Evolutionary conservation across 805 yeast genomes (phyloP).

Genomic region (Wickerhamiella azymoides): DNA sequence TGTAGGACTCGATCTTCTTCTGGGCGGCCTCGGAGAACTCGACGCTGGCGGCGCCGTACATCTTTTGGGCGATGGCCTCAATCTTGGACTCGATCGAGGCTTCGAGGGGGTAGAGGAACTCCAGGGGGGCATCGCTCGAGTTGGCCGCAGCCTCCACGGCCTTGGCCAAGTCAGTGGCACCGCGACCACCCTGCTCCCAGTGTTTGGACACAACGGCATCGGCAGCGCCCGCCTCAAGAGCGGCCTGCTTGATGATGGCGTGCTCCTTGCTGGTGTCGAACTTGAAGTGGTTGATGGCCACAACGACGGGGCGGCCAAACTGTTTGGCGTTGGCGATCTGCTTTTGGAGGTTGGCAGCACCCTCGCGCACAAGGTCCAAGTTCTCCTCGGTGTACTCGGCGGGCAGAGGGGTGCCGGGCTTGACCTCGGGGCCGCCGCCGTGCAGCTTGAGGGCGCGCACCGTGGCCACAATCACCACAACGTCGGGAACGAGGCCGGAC

Average conservation of each 20-base stretch:
- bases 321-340: conserved; percentile 76
- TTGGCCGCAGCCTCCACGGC: conserved; percentile 63
- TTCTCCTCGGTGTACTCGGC: conserved; percentile 71
- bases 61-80: conserved; percentile 60
- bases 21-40: conserved; percentile 74
- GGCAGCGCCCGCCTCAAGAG: conserved; percentile 78
- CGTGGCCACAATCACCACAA: conserved; percentile 88
- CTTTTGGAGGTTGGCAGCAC: conserved; percentile 79
- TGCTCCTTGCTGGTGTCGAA: conserved; percentile 73
- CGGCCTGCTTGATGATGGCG: conserved; percentile 61
- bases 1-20: conserved; percentile 67
- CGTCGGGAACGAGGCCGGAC: conserved; percentile 81
- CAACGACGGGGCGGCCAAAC: conserved; percentile 86
- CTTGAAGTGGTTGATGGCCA: conserved; percentile 81
- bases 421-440: conserved; percentile 95
- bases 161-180: conserved; percentile 71
- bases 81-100: conserved; percentile 66
- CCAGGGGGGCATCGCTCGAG: conserved; percentile 35
- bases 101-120: conserved; percentile 56
- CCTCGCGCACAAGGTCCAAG: conserved; percentile 59
- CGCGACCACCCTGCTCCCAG: conserved; percentile 92
- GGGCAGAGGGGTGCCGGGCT: conserved; percentile 83
- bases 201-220: conserved; percentile 86
- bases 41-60: conserved; percentile 86
- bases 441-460: conserved; percentile 90